Evolutionary conservation across 1,284 basidiomycete genomes (phyloP), one percentile per base, ranked within the genome.

Genomic region (Ustilago tritici): DNA sequence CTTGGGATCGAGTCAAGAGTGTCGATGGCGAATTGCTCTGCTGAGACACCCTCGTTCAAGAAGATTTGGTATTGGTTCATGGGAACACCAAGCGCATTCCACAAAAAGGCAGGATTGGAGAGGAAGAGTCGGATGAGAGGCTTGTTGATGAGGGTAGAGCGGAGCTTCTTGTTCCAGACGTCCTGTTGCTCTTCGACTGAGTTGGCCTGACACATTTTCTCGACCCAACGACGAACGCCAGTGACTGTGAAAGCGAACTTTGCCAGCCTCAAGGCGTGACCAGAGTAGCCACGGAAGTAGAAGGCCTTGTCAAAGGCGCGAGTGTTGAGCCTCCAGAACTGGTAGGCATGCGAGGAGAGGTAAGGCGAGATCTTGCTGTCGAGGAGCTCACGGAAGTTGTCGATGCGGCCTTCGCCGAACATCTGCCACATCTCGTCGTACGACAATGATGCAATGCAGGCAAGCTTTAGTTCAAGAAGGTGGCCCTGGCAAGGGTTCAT

Each of bases 61-160:
- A 93, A 89, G 88, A 91, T 91, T 80, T 89, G 88, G 82, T 91
- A 89, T 87, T 94, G 93, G 84, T 93, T 92, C 79, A 89, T 88
- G 2, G 93, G 93, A 2, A 94, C 92, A 38, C 93, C 92, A 15
- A 94, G 88, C 0, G 92, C 92, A 80, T 93, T 93, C 93, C 93
- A 94, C 71, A 92, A 91, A 86, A 94, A 93, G 2, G 80, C 78
- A 6, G 84, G 85, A 76, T 86, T 87, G 38, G 85, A 81, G 55
- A 93, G 87, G 75, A 93, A 88, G 5, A 89, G 57, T 6, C 83
- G 88, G 73, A 91, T 89, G 71, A 93, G 90, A 34, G 91, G 81
- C 34, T 89, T 89, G 84, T 92, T 92, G 65, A 93, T 87, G 38
- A 94, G 84, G 31, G 92, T 90, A 2, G 91, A 91, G 63, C 91